phyloP scores from a whole-genome alignment of 805 yeast genomes.

The Wickerhamiella nectarea region DNA sequence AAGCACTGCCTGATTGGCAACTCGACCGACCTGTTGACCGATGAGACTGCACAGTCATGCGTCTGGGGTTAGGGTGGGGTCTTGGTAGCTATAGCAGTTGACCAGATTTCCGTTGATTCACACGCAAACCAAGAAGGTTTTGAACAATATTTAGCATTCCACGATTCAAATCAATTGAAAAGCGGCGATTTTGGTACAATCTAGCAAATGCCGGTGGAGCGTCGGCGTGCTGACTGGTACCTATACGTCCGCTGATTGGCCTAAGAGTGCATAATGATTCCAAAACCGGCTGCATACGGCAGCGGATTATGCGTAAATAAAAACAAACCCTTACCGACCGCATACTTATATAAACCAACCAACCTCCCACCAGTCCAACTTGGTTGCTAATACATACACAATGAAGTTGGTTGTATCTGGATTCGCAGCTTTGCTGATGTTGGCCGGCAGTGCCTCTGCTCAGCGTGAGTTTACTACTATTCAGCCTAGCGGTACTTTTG shows the following conservation, averaged over 20 bases:
- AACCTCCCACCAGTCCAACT: conserved; percentile 1
- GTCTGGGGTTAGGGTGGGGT: background rate
- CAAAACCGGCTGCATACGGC: conserved; percentile 10
- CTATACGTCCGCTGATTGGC: conserved; percentile 1
- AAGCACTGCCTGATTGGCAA: conserved; percentile 6
- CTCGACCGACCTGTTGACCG: conserved; percentile 9
- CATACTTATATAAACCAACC: conserved; percentile 9
- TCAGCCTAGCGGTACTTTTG: conserved; percentile 21
- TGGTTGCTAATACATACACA: background rate
- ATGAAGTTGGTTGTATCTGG: conserved; percentile 11
- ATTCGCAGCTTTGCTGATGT: conserved; percentile 13
- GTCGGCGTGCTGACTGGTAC: conserved; percentile 7
- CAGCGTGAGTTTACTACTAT: conserved; percentile 20
- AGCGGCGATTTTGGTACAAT: too few species aligned
- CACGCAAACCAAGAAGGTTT: too few species aligned
- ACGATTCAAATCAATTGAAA: too few species aligned
- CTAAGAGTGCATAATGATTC: conserved; percentile 4
- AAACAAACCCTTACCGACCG: conserved; percentile 11
- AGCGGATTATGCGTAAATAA: conserved; percentile 11
- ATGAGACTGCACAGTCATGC: conserved; percentile 8
- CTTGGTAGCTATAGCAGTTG: background rate
- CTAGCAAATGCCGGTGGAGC: background rate
- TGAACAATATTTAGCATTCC: too few species aligned
- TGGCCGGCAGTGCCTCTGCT: conserved; percentile 18
- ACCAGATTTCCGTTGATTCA: too few species aligned